A percentile compares a stretch with the other conserved stretches of the same genome.
Evolutionary conservation across 164 flowering plant genomes (phyloP).

Genomic region (grape (Vitis vinifera)): ASM3070453v1 NC_081805.1:4157001-4157500

Average conservation of each 20-base stretch:
- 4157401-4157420: neutral
- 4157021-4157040: too few relatives aligned
- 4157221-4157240: constrained; percentile 93
- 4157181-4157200: constrained; percentile 89
- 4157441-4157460: too few relatives aligned
- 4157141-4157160: constrained; percentile 54
- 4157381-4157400: neutral
- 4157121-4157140: neutral
- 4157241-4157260: constrained; percentile 80
- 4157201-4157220: constrained; percentile 95
- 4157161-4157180: constrained; percentile 93
- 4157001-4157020: too few relatives aligned
- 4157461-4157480: too few relatives aligned
- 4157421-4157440: too few relatives aligned
- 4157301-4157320: constrained; percentile 93
- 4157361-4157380: constrained; percentile 90
- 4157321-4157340: constrained; percentile 94
- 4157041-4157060: too few relatives aligned
- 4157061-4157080: neutral
- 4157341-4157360: constrained; percentile 99
- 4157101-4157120: neutral
- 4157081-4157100: neutral
- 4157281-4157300: constrained; percentile 90
- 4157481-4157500: too few relatives aligned
- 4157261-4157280: constrained; percentile 90